Base-by-base conservation (phyloP, 345 rosid species). In the Syzygium aromaticum region DNA sequence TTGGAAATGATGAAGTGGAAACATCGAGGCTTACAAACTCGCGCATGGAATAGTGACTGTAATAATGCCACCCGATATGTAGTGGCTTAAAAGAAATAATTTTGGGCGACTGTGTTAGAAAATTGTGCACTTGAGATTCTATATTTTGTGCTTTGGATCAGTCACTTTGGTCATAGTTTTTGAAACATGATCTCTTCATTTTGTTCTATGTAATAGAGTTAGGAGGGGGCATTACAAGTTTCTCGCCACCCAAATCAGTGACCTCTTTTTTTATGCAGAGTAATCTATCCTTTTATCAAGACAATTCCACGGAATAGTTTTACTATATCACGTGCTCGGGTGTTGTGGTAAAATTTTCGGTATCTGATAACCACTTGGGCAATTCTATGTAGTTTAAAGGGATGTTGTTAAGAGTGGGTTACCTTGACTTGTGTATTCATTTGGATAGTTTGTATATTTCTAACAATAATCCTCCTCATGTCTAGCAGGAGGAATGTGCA, bases 401-500 rank as follows among this genome's bases (percentile, higher is more conserved):
- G 82, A 38, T 38, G 1, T 38, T 73, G 27, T 5, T 38, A 3
- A 3, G 27, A 38, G 82, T 25, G 21, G 23, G 82, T 38, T 73
- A 73, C 25, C 49, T 73, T 1, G 27, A 73, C 25, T 38, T 73
- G 82, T 73, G 82, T 21, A 73, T 73, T 40, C 2, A 38, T 38
- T 73, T 73, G 38, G 49, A 19, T 38, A 19, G 49, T 9, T 38
- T 38, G 13, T 38, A 9, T 73, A 38, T 38, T 27, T 38, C 15
- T 73, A 38, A 38, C 82, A 38, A 73, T 38, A 25, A 73, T 73
- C 49, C 82, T 38, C 5, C 0, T 38, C 27, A 19, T 0, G 82
- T 73, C 4, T 1, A 19, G 82, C 92, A 93, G 96, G 92, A 92
- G 93, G 88, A 91, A 88, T 84, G 84, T 84, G 8, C 92, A 84